Conservation (phyloP, 2,329 filamentous ascomycete species). For the Aurifilum marmelostoma region DNA sequence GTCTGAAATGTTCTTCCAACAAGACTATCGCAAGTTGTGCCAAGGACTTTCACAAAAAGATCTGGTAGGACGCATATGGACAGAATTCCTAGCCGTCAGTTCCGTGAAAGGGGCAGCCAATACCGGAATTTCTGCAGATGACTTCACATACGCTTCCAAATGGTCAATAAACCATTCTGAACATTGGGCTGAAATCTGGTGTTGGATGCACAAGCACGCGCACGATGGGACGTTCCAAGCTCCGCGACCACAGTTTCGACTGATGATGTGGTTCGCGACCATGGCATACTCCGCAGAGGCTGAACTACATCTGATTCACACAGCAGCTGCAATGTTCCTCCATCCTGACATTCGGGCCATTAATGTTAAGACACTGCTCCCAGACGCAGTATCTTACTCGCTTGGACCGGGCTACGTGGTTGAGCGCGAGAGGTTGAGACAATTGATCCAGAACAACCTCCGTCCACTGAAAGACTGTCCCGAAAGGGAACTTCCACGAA, state of each 20-base stretch:
- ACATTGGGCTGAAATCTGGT: conserved; percentile 17
- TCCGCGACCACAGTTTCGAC: conserved; percentile 1
- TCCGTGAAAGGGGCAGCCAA: neutral
- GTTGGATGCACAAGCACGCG: conserved; percentile 23
- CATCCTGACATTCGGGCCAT: conserved; percentile 17
- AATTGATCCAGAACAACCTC: neutral
- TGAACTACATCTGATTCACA: conserved; percentile 27
- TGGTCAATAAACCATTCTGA: neutral
- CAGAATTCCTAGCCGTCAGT: neutral
- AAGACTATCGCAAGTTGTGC: neutral
- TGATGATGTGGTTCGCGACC: conserved; percentile 32
- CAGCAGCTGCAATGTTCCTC: conserved; percentile 22
- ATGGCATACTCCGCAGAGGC: conserved; percentile 28
- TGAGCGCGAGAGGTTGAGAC: neutral
- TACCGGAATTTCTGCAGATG: neutral
- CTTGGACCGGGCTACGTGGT: neutral
- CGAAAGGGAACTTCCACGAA: neutral
- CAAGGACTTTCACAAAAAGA: neutral
- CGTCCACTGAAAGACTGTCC: neutral
- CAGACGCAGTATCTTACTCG: neutral
- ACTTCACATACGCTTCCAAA: conserved; percentile 8
- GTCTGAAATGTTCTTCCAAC: neutral
- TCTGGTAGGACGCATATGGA: neutral
- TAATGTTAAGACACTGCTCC: neutral
- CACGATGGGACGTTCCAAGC: neutral